Evolutionary conservation across 345 rosid genomes (phyloP).

Genomic region (Stellera chamaejasme): DNA sequence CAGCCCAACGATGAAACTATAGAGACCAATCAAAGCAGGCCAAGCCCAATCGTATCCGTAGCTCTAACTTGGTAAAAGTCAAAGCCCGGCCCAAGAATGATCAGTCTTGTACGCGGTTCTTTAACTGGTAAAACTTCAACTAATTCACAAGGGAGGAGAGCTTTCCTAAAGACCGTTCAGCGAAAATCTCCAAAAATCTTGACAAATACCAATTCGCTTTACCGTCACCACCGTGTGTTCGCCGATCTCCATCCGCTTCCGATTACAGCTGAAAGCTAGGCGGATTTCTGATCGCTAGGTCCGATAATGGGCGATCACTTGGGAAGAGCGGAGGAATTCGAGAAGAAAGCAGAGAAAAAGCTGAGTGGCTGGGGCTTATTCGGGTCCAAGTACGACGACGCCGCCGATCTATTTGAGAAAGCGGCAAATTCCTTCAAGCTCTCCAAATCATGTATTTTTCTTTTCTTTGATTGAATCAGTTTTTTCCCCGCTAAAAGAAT

Average conservation of each 20-base stretch:
- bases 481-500: conserved; percentile 9
- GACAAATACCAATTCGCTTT: background rate
- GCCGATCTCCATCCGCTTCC: background rate
- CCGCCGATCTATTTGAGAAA: conserved; percentile 73
- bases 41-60: too few species aligned
- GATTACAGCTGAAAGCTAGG: background rate
- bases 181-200: conserved; percentile 1
- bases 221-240: too few species aligned
- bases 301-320: conserved; percentile 47
- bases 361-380: conserved; percentile 51
- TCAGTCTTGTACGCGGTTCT: too few species aligned
- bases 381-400: conserved; percentile 59
- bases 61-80: too few species aligned
- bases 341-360: conserved; percentile 68
- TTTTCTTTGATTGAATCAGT: background rate
- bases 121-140: too few species aligned
- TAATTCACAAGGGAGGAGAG: too few species aligned
- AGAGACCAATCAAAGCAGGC: too few species aligned
- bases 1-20: too few species aligned
- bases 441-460: conserved; percentile 48
- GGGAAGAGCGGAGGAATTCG: conserved; percentile 49
- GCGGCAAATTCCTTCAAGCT: conserved; percentile 69
- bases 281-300: background rate
- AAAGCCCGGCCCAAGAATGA: too few species aligned
- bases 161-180: too few species aligned